Evolutionary conservation across 192 early-diverging fungal genomes (phyloP).

Genomic region (Diversispora epigaea): DNA sequence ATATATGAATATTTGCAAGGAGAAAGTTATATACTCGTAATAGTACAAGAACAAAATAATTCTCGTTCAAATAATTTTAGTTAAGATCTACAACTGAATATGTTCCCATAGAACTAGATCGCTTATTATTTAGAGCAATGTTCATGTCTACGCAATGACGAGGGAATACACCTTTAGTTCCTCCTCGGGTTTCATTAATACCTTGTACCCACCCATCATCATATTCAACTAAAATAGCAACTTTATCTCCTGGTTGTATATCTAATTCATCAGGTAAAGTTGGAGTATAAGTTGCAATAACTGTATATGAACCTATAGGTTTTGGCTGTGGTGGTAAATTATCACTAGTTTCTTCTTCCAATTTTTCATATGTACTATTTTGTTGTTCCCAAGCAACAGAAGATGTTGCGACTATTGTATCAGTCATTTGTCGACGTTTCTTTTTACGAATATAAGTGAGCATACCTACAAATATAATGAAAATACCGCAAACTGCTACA

Average conservation of each 20-base stretch:
- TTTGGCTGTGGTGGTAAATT: conserved; percentile 26
- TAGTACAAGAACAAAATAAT: too few species aligned
- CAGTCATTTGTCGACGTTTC: conserved; percentile 38
- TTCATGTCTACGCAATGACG: conserved; percentile 51
- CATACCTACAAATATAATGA: conserved; percentile 35
- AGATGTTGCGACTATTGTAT: conserved; percentile 35
- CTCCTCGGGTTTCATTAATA: conserved; percentile 49
- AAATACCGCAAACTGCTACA: conserved; percentile 33
- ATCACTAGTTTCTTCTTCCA: conserved; percentile 34
- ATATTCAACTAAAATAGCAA: conserved; percentile 52
- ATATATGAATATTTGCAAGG: too few species aligned
- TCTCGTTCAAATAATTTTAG: background rate
- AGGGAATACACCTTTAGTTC: conserved; percentile 56
- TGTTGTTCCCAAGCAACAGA: conserved; percentile 44
- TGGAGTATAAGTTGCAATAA: conserved; percentile 46
- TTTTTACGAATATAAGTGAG: conserved; percentile 38
- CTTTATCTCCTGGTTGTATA: conserved; percentile 52
- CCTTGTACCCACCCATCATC: conserved; percentile 65
- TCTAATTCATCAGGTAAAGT: conserved; percentile 58
- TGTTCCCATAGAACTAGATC: conserved; percentile 22
- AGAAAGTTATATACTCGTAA: too few species aligned
- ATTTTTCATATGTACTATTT: conserved; percentile 36
- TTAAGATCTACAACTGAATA: background rate
- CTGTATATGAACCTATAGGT: conserved; percentile 47
- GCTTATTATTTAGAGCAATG: background rate